phyloP scores from a whole-genome alignment of 345 rosid species.

The Hirschfeldia incana region DNA sequence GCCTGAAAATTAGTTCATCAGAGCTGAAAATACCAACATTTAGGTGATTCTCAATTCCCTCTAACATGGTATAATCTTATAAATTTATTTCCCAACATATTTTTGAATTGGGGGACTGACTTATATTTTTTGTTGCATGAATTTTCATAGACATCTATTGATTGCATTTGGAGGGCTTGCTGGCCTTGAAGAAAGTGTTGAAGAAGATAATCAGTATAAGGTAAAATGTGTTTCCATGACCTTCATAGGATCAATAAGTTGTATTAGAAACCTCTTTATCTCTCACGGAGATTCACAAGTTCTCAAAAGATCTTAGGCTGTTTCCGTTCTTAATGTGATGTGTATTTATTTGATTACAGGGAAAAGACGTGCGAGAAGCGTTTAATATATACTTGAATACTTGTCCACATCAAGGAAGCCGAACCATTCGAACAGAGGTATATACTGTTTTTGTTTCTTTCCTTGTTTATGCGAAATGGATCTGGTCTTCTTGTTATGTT shows the following conservation, averaged over 20 bases:
- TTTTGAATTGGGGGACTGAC: slow-evolving; percentile 9
- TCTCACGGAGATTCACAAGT: neutral
- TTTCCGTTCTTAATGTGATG: neutral
- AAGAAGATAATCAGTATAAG: neutral
- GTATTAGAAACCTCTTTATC: neutral
- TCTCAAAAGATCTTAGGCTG: neutral
- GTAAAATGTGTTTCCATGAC: neutral
- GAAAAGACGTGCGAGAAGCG: neutral
- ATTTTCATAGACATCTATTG: neutral
- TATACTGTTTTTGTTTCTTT: neutral
- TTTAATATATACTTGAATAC: neutral
- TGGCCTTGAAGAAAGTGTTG: neutral
- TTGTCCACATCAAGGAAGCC: neutral
- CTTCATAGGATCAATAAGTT: neutral
- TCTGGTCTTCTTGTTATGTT: neutral
- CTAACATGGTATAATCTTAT: neutral
- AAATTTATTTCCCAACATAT: slow-evolving; percentile 9
- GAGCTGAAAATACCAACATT: slow-evolving; percentile 66
- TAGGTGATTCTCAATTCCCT: slow-evolving; percentile 48
- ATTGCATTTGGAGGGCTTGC: neutral
- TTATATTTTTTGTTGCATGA: slow-evolving; percentile 22
- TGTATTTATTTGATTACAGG: neutral
- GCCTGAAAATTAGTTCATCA: slow-evolving; percentile 61
- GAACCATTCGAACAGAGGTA: slow-evolving; percentile 4
- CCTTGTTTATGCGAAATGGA: neutral